These are phyloP conservation scores for Clonostachys chloroleuca DNA, from an alignment of 2,329 filamentous ascomycete genomes.

Conservation along the genomic window DNA sequence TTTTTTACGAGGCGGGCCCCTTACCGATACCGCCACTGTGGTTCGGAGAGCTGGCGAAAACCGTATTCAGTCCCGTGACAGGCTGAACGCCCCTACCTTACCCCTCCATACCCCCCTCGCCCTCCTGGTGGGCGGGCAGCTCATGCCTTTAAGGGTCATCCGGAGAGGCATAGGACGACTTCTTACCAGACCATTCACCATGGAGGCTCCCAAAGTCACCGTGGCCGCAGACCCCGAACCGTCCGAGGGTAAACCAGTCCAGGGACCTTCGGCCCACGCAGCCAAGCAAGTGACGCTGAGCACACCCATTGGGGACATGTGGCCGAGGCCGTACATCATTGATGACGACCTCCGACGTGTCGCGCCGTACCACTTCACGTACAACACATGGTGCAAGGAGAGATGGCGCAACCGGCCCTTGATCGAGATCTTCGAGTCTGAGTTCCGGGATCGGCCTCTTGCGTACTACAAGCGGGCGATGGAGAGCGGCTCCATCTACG, in stretches of 20 bases:
- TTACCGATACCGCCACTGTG: too few relatives aligned
- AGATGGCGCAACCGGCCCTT: constrained; percentile 81
- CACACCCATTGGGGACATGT: constrained; percentile 21
- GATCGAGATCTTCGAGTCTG: constrained; percentile 82
- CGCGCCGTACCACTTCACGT: constrained; percentile 84
- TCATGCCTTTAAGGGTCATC: background rate
- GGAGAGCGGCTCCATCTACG: constrained; percentile 68
- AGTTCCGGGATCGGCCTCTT: constrained; percentile 83
- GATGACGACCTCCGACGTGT: constrained; percentile 81
- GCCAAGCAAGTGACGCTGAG: background rate
- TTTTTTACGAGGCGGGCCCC: too few relatives aligned
- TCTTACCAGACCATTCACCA: background rate
- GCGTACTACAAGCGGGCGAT: constrained; percentile 90
- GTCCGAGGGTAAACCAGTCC: background rate
- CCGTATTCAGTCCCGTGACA: too few relatives aligned
- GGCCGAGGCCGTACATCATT: constrained; percentile 66
- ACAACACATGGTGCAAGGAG: constrained; percentile 93
- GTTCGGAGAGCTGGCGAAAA: too few relatives aligned
- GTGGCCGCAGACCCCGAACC: background rate
- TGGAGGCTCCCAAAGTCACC: background rate
- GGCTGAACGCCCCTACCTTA: background rate
- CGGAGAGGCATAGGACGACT: background rate
- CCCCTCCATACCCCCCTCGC: background rate
- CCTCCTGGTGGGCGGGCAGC: background rate
- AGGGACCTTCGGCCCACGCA: background rate